Evolutionary conservation across 768 basidiomycete genomes (phyloP), one percentile per base, ranked within the genome.

Genomic region (Pleurotus ostreatus): DNA sequence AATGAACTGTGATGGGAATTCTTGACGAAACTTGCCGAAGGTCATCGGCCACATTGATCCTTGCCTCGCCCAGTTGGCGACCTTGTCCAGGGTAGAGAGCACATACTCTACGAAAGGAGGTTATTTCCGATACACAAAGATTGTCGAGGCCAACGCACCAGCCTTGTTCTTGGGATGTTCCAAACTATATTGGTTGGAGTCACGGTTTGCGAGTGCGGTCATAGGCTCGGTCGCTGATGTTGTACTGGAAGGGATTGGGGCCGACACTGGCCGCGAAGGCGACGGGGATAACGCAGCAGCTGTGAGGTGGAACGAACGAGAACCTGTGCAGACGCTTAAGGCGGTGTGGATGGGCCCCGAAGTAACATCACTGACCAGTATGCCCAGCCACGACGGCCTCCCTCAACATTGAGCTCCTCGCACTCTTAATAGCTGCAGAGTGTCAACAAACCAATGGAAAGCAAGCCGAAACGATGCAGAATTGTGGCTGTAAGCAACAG

Each of bases 41-140:
- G 95, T 98, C 95, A 98, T 98, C 8, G 97, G 97, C 97, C 97
- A 98, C 86, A 98, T 96, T 40, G 94, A 96, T 57, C 96, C 88
- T 74, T 98, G 96, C 54, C 95, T 78, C 7, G 89, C 96, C 97
- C 97, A 98, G 71, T 98, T 98, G 64, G 88, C 88, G 15, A 98
- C 80, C 74, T 98, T 98, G 78, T 99, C 97, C 55, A 97, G 74
- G 0, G 94, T 96, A 1, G 95, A 93, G 49, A 98, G 77, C 1
- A 98, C 95, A 79, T 98, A 98, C 74, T 99, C 97, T 94, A 58
- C 18, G 16, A n/a, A 44, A 22, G 37, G 38, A 30, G 55, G 45
- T 49, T 55, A n/a, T 58, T 49, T 12, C 51, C 13, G 13, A 23
- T 15, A 8, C 46, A 25, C 2, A 22, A 7, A 41, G 15, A 15